These are phyloP conservation scores for Hyparrhenia diplandra DNA, from an alignment of 176 grass and related monocot genomes.

Conservation along the genomic window DNA sequence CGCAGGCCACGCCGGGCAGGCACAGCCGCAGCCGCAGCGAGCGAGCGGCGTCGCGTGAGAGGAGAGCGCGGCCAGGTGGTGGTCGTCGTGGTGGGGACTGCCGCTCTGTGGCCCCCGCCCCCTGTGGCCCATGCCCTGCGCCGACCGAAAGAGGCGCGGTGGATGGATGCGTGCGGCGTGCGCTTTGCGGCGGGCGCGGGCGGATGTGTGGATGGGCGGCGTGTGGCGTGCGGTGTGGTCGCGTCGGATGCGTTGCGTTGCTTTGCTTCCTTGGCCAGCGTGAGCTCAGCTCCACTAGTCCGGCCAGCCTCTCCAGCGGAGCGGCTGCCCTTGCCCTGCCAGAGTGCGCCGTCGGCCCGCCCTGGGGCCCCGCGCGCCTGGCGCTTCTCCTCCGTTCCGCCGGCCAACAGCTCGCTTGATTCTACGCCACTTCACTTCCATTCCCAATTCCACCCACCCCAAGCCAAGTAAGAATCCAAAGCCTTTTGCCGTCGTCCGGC, in stretches of 20 bases:
- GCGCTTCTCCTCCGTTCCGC: background rate
- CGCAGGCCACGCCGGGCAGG: background rate
- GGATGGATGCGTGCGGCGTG: background rate
- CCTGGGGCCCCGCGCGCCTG: background rate
- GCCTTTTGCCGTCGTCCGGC: background rate
- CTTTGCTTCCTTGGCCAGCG: constrained; percentile 15
- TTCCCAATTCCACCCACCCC: background rate
- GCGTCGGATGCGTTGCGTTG: background rate
- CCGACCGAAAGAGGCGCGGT: constrained; percentile 18
- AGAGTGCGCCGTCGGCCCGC: constrained; percentile 16
- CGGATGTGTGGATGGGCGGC: background rate
- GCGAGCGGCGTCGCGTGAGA: background rate
- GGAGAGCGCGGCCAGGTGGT: background rate
- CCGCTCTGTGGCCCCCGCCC: too few species aligned
- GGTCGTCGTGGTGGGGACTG: background rate
- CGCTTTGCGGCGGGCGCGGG: constrained; percentile 27
- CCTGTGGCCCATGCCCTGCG: background rate
- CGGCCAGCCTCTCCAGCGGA: background rate
- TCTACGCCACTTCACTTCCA: constrained; percentile 15
- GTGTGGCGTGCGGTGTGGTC: background rate
- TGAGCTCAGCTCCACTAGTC: constrained; percentile 8
- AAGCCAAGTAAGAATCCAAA: constrained; percentile 5
- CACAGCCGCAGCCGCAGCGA: background rate
- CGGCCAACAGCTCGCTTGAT: background rate
- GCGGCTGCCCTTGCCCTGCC: background rate